phyloP scores from a whole-genome alignment of 495 filamentous ascomycete species.

The Hypoxylon perforatum region DNA sequence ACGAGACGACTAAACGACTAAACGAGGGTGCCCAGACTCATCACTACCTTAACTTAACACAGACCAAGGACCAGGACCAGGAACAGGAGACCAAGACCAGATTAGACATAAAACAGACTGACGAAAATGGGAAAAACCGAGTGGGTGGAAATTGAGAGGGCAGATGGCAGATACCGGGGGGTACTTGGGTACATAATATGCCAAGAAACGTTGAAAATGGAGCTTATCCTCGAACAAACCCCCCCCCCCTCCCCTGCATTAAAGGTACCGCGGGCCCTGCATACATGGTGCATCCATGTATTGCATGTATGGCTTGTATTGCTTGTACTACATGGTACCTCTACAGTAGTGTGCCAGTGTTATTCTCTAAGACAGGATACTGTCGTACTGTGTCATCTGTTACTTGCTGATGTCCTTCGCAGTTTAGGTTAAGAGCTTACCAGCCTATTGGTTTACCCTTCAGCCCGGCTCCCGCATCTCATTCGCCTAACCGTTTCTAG shows the following conservation, averaged over 20 bases:
- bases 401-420: slow-evolving; percentile 9
- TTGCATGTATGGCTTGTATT: no score
- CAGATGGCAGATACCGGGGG: slow-evolving; percentile 38
- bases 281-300: slow-evolving; percentile 1
- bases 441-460: no score
- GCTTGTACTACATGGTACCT: not conserved
- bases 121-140: slow-evolving; percentile 34
- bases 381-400: slow-evolving; percentile 29
- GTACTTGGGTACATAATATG: slow-evolving; percentile 5
- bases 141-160: slow-evolving; percentile 36
- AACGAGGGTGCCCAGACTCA: slow-evolving; percentile 8
- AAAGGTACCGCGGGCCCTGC: not conserved
- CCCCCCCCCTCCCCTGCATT: slow-evolving; percentile 36
- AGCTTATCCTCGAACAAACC: slow-evolving; percentile 19
- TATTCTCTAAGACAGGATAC: slow-evolving; percentile 28
- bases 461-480: not conserved
- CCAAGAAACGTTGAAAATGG: slow-evolving; percentile 18
- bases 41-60: slow-evolving; percentile 7
- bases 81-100: no score
- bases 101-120: slow-evolving; percentile 26
- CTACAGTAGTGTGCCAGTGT: slow-evolving; percentile 8
- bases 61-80: slow-evolving; percentile 10
- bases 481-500: slow-evolving; percentile 12
- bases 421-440: not conserved
- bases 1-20: slow-evolving; percentile 17